Base-by-base conservation (phyloP, 768 basidiomycete species). In the Xerocomus spinulosus region DNA sequence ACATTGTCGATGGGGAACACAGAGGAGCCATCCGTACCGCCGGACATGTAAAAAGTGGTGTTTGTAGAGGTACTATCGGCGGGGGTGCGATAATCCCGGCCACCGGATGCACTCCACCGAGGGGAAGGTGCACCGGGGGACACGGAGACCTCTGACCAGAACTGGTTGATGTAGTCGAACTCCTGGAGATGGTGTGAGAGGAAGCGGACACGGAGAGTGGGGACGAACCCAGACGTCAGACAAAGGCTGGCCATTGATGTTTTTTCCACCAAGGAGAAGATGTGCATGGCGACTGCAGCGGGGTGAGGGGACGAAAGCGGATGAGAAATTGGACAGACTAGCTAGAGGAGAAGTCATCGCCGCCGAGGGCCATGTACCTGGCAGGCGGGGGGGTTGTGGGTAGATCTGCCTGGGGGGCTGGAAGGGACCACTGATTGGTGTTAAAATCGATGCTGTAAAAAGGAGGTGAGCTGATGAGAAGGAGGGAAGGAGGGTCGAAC, bases 291-390 rank as follows among this genome's bases (percentile, higher is more conserved):
- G 87, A 61, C 87, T 89, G 53, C 30, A 52, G 33, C 50, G 43
- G 32, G 33, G 38, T 65, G 47, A 51, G 34, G 6, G 15, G 15
- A 46, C 15, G 41, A 44, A 50, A 51, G 43, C 59, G 48, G 55
- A 29, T 36, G 35, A 49, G 38, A 29, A 28, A 15, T 0, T 38
- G 42, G 24, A 77, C 86, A 55, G 48, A 87, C 87, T 90, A 86
- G 84, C 83, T 91, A 10, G 87, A 85, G 37, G 87, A 88, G 53
- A 77, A 78, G 69, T 91, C 89, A 18, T 71, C 68, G 5, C 85
- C 89, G 35, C 77, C 70, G 33, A 88, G 58, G 24, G 83, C 80
- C 33, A 77, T 76, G 65, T 79, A 83, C 61, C 86, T 75, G 24
- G 84, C 74, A 13, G 84, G 71, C 8, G 88, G 88, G 7, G 64